Base-by-base conservation (phyloP, 2,329 filamentous ascomycete species). In the Sporothrix pseudoabietina region DNA sequence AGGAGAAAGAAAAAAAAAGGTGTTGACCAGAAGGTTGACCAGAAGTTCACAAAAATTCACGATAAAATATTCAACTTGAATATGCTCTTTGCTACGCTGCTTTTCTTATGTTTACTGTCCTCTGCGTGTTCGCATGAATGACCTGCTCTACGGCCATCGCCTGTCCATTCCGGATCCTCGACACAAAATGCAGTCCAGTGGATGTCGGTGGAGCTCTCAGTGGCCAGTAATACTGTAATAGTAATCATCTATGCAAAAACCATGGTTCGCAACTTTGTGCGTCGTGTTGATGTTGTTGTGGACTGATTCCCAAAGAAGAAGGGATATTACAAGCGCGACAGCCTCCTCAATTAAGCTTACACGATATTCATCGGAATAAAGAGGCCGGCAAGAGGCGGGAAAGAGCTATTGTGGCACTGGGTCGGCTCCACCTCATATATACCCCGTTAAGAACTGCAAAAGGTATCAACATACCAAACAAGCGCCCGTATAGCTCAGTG, bases 401-500 rank as follows among this genome's bases (percentile, higher is more conserved):
- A 2, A 41, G 9, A 8, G 8, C 35, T 22, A 3, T 9, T 9
- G 5, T 22, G 4, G 52, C 10, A 5, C 19, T 19, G 7, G 52
- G 7, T 22, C 1, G 2, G 22, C 44, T 16, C 3, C 14, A 26
- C 19, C 14, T 19, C 52, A n/a, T 72, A 72, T 61, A 12, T 39
- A 52, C 26, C 1, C 32, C 10, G n/a, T 4, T 54, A 69, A 41
- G 19, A 0, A 0, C 8, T 5, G 9, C 30, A 12, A 6, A 32
- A n/a, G 19, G 9, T 55, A 69, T 69, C n/a, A 52, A 54, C 35
- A n/a, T 54, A 69, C 41, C 41, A 63, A 54, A 9, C 14, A 5
- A 22, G 32, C 68, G 74, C 75, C 75, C 75, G 74, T 75, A 76
- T 76, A 75, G 73, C 73, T 74, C 74, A 76, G 74, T 76, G 73